Evolutionary conservation across 345 rosid genomes (phyloP), one percentile per base, ranked within the genome.

Genomic region (Salix dunnii): DNA sequence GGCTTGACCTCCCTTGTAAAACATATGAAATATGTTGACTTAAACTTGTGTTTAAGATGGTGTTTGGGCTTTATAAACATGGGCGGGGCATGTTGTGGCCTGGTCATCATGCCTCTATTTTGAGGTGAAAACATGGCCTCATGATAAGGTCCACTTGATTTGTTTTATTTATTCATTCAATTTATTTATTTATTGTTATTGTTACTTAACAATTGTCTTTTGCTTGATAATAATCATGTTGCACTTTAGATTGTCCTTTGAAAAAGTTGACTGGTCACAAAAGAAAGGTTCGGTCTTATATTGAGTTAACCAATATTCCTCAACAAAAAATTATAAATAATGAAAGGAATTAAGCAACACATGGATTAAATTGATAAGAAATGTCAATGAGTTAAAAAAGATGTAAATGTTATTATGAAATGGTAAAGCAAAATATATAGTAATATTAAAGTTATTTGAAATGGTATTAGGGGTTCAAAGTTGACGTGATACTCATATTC

Each of bases 191-290:
- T 69, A 31, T 67, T 69, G 60, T 70, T 68, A 7, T 58, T 11
- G 48, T 63, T 36, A 63, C 69, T 40, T n/a, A 36, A 76, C 71
- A 21, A 16, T 7, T 49, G 9, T 71, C 18, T 36, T 27, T 43
- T 43, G 31, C 42, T 69, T 74, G 33, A 20, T 70, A 27, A 42
- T 30, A 68, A 67, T 83, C 75, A n/a, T 76, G 82, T 84, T 85
- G 82, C 71, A 77, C 75, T 79, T 71, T 85, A 77, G 92, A 89
- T 84, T 86, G 88, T 42, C 46, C 79, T 70, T 88, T 76, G 74
- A 83, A 77, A 78, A 91, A 92, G 77, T 61, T 80, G 75, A 60
- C 74, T 76, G 89, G 87, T 74, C 80, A 81, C 65, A 85, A 82
- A 62, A 88, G 84, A 72, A 86, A 88, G 76, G 72, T 70, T 16